Evolutionary conservation across 148 eudicot species (phyloP).

Genomic region (Pharnaceum exiguum): DNA sequence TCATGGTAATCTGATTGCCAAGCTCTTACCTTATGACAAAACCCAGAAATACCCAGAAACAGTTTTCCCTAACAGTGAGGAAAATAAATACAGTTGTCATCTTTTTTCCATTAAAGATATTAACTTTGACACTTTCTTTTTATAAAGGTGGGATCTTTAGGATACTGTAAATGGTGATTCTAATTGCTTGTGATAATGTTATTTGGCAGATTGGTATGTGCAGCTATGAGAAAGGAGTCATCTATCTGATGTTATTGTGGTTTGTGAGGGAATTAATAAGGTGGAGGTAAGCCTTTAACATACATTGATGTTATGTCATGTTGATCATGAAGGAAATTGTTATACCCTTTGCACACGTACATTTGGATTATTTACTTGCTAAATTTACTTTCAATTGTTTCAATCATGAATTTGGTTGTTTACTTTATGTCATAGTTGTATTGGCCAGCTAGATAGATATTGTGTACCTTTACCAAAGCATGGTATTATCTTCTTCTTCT

Average conservation of each 20-base stretch:
- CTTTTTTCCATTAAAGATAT: constrained; percentile 41
- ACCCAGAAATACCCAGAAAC: constrained; percentile 20
- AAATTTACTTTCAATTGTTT: too few relatives aligned
- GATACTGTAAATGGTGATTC: too few relatives aligned
- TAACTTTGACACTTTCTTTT: constrained; percentile 54
- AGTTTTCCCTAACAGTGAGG: too few relatives aligned
- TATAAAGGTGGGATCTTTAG: constrained; percentile 73
- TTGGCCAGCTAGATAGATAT: too few relatives aligned
- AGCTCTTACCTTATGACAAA: constrained; percentile 40
- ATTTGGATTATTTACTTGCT: too few relatives aligned
- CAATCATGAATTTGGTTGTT: too few relatives aligned
- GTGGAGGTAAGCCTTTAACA: constrained; percentile 52
- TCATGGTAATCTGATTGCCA: constrained; percentile 76
- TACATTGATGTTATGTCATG: not conserved
- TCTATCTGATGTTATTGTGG: constrained; percentile 87
- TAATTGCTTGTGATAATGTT: constrained; percentile 48
- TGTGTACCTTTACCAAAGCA: too few relatives aligned
- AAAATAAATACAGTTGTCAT: constrained; percentile 10
- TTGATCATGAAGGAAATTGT: too few relatives aligned
- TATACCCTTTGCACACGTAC: too few relatives aligned
- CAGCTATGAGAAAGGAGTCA: constrained; percentile 66
- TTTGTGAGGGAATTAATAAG: constrained; percentile 70
- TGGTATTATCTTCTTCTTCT: too few relatives aligned
- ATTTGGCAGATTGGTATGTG: constrained; percentile 76
- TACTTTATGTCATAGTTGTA: too few relatives aligned